Evolutionary conservation across 176 grass and related monocot species (phyloP), one percentile per base, ranked within the genome.

Genomic region (Carex pumila): DNA sequence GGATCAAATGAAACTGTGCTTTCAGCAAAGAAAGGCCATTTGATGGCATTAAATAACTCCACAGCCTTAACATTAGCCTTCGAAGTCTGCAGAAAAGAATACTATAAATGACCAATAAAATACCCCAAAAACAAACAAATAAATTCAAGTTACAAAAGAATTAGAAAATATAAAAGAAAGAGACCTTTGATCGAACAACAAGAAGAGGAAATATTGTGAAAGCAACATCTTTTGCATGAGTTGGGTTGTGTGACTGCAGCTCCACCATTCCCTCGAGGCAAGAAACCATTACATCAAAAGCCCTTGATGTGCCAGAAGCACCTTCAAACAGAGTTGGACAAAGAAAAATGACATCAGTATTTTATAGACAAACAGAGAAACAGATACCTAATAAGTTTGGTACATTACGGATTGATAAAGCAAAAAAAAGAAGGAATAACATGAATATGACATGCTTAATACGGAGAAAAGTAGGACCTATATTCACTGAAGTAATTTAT

Each of bases 41-140:
- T 88, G 49, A 98, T 88, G 81, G 89, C 87, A 74, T 91, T 91
- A 82, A 86, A 87, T 80, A 98, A 76, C 83, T 94, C 89, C 88
- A 98, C 80, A 82, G 95, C 90, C 89, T 98, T 94, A 79, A 93
- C 82, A 63, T 94, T 98, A 71, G 94, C 79, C 64, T 41, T 93
- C 83, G 88, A 72, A 64, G 89, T 91, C 95, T 98, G 85, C 53
- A 85, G 10, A 50, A 81, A 87, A 60, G 12, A 85, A 79, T 34
- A 85, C 53, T 61, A 70, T 13, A 19, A 64, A 64, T 84, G 82
- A 19, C 68, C 47, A 58, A 89, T 59, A 6, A 63, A 64, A 34
- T 50, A 69, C 71, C 61, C 54, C 21, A 91, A 52, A 58, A 79
- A 68, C 30, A 77, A 63, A 79, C 65, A 61, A 13, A 1, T 6